A percentile compares a stretch with the other conserved stretches of the same genome.
Evolutionary conservation across 108 stramenopile species (phyloP).

Genomic region (Parmales sp.): DNA sequence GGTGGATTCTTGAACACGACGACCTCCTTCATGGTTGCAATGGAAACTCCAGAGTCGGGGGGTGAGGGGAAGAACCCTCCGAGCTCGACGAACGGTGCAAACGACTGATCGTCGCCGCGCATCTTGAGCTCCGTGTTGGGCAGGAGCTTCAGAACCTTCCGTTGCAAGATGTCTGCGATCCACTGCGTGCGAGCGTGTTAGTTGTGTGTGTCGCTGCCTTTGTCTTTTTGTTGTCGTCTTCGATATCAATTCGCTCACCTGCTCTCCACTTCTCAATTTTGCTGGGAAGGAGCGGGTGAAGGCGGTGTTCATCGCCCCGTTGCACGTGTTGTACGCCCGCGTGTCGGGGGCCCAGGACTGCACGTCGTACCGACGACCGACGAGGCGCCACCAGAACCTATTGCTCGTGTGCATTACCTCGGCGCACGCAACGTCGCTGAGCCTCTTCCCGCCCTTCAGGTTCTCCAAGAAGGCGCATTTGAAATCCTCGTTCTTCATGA

Average conservation of each 20-base stretch:
- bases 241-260: background rate
- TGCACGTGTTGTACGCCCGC: constrained; percentile 72
- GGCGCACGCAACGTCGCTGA: constrained; percentile 76
- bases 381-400: constrained; percentile 89
- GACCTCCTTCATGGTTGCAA: constrained; percentile 90
- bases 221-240: too few species aligned
- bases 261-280: constrained; percentile 51
- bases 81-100: constrained; percentile 70
- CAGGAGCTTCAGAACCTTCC: constrained; percentile 71
- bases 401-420: constrained; percentile 92
- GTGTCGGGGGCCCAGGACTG: constrained; percentile 82
- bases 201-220: too few species aligned
- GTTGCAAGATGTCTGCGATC: constrained; percentile 76
- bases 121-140: constrained; percentile 76
- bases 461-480: constrained; percentile 35
- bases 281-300: constrained; percentile 67
- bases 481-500: constrained; percentile 83
- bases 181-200: too few species aligned
- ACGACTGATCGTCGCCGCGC: constrained; percentile 62
- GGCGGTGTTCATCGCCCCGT: constrained; percentile 47
- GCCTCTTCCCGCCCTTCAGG: background rate
- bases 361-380: constrained; percentile 91
- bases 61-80: constrained; percentile 78
- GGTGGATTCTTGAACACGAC: constrained; percentile 86
- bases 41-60: background rate